Conservation (phyloP, 345 rosid species). For the Dipteronia sinensis region DNA sequence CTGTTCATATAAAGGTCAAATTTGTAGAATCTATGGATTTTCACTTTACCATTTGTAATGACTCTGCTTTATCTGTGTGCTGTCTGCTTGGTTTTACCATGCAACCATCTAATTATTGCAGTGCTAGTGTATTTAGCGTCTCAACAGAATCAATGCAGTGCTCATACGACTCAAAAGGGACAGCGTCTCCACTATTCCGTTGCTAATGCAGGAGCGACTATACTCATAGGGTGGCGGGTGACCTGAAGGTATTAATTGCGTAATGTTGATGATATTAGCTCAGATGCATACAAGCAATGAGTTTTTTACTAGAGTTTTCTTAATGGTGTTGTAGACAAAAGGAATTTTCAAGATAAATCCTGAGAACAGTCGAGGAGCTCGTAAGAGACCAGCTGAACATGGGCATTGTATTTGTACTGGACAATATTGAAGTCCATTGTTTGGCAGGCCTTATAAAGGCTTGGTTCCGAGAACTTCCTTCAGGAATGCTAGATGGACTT, state of each 20-base stretch:
- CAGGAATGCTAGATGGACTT: conserved; percentile 81
- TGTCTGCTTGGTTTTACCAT: conserved; percentile 13
- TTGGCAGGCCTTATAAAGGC: conserved; percentile 96
- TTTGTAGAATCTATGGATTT: not conserved
- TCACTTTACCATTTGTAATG: not conserved
- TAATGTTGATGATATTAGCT: not conserved
- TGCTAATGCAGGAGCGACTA: conserved; percentile 82
- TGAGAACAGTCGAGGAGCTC: conserved; percentile 83
- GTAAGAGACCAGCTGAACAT: conserved; percentile 88
- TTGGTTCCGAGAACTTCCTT: conserved; percentile 42
- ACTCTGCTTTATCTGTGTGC: not conserved
- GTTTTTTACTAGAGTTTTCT: conserved; percentile 8
- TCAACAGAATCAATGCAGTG: conserved; percentile 98
- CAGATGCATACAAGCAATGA: conserved; percentile 19
- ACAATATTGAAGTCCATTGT: conserved; percentile 85
- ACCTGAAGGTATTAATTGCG: conserved; percentile 61
- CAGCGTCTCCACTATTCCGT: conserved; percentile 90
- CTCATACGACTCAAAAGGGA: conserved; percentile 75
- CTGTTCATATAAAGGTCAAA: not conserved
- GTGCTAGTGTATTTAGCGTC: conserved; percentile 94
- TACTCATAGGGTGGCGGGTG: conserved; percentile 73
- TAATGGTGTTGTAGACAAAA: conserved; percentile 59
- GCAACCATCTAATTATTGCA: conserved; percentile 33
- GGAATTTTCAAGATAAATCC: conserved; percentile 96
- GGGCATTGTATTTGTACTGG: conserved; percentile 88